Percentiles rank a stretch among this genome's conserved stretches.
Conservation (phyloP, 306 rosid species). For the Vigna reflexopilosa region DNA sequence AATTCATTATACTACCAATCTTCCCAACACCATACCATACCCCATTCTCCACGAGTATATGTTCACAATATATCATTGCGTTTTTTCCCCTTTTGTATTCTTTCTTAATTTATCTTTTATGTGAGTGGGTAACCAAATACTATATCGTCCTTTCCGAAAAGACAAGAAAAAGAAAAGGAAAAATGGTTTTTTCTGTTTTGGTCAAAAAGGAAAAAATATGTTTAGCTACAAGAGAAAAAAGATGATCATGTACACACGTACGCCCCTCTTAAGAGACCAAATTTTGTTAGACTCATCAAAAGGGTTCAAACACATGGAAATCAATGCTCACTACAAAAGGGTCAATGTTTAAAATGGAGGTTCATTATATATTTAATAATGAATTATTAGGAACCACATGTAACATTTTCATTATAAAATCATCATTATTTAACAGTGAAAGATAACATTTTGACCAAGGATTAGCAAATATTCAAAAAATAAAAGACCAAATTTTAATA, state of each 20-base stretch:
- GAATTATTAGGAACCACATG: background rate
- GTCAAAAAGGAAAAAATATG: slow-evolving; percentile 2
- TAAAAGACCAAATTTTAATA: background rate
- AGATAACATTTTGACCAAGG: background rate
- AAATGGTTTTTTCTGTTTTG: background rate
- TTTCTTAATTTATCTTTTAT: background rate
- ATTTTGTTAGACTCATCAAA: background rate
- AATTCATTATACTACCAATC: background rate
- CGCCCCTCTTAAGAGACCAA: background rate
- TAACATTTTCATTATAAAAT: background rate
- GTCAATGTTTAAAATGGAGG: background rate
- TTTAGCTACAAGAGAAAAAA: background rate
- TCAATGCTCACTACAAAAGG: background rate
- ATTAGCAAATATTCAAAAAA: too few relatives aligned
- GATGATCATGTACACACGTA: background rate
- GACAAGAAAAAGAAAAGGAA: background rate
- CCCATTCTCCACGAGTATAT: background rate
- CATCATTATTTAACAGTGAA: background rate
- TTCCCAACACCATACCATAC: background rate
- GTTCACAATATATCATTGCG: background rate
- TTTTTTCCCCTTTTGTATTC: background rate
- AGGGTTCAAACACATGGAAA: background rate
- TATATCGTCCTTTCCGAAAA: background rate
- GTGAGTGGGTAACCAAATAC: background rate
- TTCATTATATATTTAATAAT: background rate